These are phyloP conservation scores for Flaveria bidentis DNA, from an alignment of 129 eudicot species.

Conservation along the genomic window DNA sequence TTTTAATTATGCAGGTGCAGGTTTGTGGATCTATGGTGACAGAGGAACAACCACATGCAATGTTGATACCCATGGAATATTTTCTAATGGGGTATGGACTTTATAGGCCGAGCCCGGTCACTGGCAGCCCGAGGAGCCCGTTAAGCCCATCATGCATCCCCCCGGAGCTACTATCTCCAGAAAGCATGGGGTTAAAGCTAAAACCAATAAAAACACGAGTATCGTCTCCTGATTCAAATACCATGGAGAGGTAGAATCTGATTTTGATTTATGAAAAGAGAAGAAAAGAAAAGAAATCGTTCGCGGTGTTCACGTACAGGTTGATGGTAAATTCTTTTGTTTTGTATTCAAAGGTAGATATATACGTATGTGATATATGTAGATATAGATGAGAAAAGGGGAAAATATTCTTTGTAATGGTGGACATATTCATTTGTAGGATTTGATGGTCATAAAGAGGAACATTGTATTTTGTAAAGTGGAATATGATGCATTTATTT, in stretches of 20 bases:
- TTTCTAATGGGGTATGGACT: constrained; percentile 93
- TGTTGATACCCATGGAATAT: constrained; percentile 89
- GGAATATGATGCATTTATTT: constrained; percentile 38
- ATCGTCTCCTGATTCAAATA: constrained; percentile 16
- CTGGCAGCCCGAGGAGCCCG: constrained; percentile 93
- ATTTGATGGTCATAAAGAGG: constrained; percentile 39
- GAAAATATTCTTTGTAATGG: constrained; percentile 34
- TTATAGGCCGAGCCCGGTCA: constrained; percentile 57
- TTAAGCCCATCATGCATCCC: constrained; percentile 81
- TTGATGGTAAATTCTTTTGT: constrained; percentile 21
- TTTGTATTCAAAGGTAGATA: constrained; percentile 25
- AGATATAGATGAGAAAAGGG: constrained; percentile 36
- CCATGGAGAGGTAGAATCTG: constrained; percentile 14
- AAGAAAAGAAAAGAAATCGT: not conserved
- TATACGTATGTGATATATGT: constrained; percentile 31
- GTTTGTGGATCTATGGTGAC: constrained; percentile 97
- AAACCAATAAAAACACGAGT: constrained; percentile 94
- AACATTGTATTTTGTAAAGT: constrained; percentile 49
- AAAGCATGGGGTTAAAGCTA: constrained; percentile 96
- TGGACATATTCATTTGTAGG: constrained; percentile 46
- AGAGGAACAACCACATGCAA: constrained; percentile 97
- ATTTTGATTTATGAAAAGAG: not conserved
- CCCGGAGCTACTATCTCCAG: constrained; percentile 91
- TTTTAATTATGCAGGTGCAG: constrained; percentile 55
- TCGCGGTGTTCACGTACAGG: constrained; percentile 31